These are phyloP conservation scores for Echinosophora koreensis DNA, from an alignment of 306 rosid genomes.

Conservation along the genomic window DNA sequence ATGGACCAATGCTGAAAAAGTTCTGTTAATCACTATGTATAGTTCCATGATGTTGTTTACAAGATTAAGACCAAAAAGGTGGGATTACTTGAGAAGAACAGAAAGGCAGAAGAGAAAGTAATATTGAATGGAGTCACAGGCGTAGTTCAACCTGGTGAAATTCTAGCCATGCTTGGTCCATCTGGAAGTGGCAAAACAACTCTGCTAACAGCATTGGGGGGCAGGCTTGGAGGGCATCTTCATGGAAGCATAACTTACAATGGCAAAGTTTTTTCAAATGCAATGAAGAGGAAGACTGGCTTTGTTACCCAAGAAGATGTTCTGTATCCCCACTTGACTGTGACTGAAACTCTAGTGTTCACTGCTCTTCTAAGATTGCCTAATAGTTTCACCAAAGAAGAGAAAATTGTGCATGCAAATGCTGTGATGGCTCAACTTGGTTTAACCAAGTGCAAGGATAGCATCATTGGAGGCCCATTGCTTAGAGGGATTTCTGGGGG, in stretches of 20 bases:
- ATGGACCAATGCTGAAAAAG: neutral
- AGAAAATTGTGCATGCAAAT: constrained; percentile 46
- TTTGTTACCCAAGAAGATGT: constrained; percentile 69
- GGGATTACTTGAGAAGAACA: constrained; percentile 10
- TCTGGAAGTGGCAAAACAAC: constrained; percentile 77
- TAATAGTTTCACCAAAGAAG: constrained; percentile 32
- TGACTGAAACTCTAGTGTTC: constrained; percentile 61
- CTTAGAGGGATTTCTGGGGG: constrained; percentile 68
- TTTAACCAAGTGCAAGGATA: constrained; percentile 54
- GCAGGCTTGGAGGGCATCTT: constrained; percentile 47
- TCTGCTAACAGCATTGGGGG: constrained; percentile 59
- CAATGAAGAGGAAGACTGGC: constrained; percentile 53
- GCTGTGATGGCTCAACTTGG: constrained; percentile 57
- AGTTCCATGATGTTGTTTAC: constrained; percentile 60
- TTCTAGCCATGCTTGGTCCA: constrained; percentile 71
- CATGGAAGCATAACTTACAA: constrained; percentile 15
- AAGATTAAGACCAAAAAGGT: constrained; percentile 40
- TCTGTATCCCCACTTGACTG: constrained; percentile 58
- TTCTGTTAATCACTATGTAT: neutral
- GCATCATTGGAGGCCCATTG: constrained; percentile 41
- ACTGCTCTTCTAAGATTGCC: constrained; percentile 66
- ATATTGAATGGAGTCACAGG: constrained; percentile 60
- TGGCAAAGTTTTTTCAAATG: constrained; percentile 46
- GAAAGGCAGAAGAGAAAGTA: constrained; percentile 39
- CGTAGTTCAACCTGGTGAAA: constrained; percentile 58